Percentiles rank a stretch among this genome's conserved stretches.
These are phyloP conservation scores for Grosmannia clavigera DNA, from an alignment of 2,329 filamentous ascomycete genomes.

Conservation along the genomic window DNA sequence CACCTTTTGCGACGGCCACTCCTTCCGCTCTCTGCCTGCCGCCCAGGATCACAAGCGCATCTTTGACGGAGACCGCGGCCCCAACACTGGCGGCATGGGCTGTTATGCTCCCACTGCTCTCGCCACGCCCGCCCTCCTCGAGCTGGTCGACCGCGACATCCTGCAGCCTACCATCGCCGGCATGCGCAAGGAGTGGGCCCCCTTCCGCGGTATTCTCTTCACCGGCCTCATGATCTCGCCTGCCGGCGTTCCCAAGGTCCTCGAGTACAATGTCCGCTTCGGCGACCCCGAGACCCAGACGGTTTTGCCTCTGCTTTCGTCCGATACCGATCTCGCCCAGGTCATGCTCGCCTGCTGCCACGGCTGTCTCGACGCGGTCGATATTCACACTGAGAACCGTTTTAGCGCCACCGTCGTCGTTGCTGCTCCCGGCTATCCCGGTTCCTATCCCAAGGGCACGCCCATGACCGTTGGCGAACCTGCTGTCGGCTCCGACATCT, in stretches of 20 bases:
- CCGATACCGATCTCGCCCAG: constrained; percentile 73
- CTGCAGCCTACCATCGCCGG: constrained; percentile 83
- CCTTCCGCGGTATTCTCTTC: constrained; percentile 65
- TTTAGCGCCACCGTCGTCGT: constrained; percentile 91
- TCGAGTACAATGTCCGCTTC: constrained; percentile 90
- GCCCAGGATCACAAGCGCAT: constrained; percentile 97
- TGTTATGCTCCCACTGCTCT: constrained; percentile 88
- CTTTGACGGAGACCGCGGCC: constrained; percentile 77
- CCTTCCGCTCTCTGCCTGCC: constrained; percentile 70
- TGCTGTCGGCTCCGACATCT: constrained; percentile 38
- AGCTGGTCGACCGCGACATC: constrained; percentile 65
- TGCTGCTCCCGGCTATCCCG: constrained; percentile 83
- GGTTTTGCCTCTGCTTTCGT: constrained; percentile 62
- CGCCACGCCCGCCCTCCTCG: constrained; percentile 61
- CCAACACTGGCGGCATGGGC: constrained; percentile 96
- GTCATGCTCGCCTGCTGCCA: constrained; percentile 78
- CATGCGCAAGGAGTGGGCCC: constrained; percentile 68
- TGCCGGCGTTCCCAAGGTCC: constrained; percentile 57
- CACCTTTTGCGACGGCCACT: constrained; percentile 81
- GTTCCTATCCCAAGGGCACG: constrained; percentile 68
- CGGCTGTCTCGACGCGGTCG: constrained; percentile 57
- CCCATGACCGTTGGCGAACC: constrained; percentile 37
- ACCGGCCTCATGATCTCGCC: constrained; percentile 90
- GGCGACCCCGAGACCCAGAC: constrained; percentile 90
- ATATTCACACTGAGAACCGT: constrained; percentile 52